Conservation (phyloP, 306 rosid species). For the Vigna reflexopilosa region DNA sequence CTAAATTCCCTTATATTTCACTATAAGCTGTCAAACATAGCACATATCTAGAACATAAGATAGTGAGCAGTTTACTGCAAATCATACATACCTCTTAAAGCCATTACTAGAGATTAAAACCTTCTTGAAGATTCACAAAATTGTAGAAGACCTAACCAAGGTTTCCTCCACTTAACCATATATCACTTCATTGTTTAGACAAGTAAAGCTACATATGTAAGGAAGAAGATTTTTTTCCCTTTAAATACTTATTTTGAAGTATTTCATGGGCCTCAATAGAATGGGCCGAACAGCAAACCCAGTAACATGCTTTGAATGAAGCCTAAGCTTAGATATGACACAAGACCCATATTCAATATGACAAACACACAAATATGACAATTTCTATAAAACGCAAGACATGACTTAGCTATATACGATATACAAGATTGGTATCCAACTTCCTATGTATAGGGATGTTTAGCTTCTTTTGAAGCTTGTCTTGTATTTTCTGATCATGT, state of each 20-base stretch:
- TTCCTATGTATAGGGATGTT: too few species aligned
- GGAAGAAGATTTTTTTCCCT: background rate
- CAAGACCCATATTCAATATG: background rate
- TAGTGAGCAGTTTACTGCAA: background rate
- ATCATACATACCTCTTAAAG: conserved; percentile 6
- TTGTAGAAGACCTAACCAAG: conserved; percentile 6
- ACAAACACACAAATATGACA: background rate
- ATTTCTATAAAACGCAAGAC: background rate
- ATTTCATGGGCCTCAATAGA: background rate
- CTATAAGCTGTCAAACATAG: background rate
- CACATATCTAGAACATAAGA: background rate
- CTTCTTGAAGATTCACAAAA: conserved; percentile 14
- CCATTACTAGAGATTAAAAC: background rate
- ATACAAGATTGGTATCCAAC: background rate
- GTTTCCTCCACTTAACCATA: conserved; percentile 6
- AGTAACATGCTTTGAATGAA: background rate
- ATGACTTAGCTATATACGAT: background rate
- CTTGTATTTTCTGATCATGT: too few species aligned
- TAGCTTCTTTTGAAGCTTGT: too few species aligned
- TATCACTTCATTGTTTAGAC: background rate
- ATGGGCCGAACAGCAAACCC: background rate
- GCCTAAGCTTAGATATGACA: background rate
- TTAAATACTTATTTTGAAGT: background rate
- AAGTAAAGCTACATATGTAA: background rate
- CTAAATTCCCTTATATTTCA: background rate